Conservation (phyloP, 108 stramenopile genomes). For the Seminavis robusta region DNA sequence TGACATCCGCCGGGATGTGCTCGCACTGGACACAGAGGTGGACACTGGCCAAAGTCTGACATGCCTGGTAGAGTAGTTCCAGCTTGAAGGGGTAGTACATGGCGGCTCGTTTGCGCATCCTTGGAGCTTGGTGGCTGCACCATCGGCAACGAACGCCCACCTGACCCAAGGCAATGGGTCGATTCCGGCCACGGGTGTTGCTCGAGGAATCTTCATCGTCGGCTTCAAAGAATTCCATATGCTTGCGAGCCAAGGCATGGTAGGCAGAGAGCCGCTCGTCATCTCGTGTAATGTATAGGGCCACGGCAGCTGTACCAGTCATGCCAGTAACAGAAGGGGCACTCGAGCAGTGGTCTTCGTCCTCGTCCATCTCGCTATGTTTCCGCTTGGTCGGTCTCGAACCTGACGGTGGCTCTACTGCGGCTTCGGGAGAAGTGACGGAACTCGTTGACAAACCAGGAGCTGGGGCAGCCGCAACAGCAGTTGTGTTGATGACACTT, state of each 20-base stretch:
- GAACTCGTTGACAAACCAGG: too few species aligned
- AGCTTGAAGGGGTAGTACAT: constrained; percentile 70
- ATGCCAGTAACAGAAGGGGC: too few species aligned
- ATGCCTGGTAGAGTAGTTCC: constrained; percentile 66
- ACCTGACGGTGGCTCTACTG: too few species aligned
- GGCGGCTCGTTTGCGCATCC: constrained; percentile 49
- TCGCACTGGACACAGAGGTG: constrained; percentile 39
- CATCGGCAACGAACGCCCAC: constrained; percentile 74
- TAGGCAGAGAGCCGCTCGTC: constrained; percentile 34
- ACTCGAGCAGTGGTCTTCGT: too few species aligned
- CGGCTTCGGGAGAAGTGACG: too few species aligned
- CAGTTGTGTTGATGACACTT: too few species aligned
- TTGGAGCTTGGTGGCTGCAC: constrained; percentile 48
- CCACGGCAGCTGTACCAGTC: too few species aligned
- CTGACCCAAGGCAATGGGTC: constrained; percentile 44
- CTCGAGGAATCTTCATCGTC: constrained; percentile 19
- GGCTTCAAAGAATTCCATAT: constrained; percentile 40
- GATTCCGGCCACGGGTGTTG: constrained; percentile 37
- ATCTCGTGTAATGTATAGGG: too few species aligned
- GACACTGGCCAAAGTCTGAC: constrained; percentile 40
- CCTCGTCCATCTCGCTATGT: too few species aligned
- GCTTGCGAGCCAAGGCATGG: constrained; percentile 36
- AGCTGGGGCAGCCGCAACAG: too few species aligned
- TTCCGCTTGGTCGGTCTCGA: too few species aligned
- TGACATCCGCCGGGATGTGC: not conserved